phyloP scores from a whole-genome alignment of 2,329 filamentous ascomycete species.

The Epichloe sylvatica region DNA sequence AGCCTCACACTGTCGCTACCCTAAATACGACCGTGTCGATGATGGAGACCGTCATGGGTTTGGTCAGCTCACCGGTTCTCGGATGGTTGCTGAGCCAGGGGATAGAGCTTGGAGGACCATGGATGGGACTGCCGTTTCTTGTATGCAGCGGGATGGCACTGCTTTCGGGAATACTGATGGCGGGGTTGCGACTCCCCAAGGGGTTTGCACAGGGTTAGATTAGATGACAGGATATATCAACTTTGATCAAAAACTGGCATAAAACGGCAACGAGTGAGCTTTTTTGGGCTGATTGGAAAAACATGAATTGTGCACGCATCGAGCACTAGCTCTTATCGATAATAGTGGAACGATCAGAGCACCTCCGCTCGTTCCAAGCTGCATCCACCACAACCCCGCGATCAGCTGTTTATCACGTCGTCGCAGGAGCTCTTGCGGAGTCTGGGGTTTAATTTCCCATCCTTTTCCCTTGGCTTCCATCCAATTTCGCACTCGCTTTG shows the following conservation, averaged over 20 bases:
- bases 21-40: conserved; percentile 39
- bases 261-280: too few relatives aligned
- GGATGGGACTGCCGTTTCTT: conserved; percentile 37
- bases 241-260: too few relatives aligned
- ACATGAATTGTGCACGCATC: background rate
- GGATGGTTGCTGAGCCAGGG: conserved; percentile 33
- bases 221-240: background rate
- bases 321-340: background rate
- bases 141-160: conserved; percentile 21
- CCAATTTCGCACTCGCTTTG: too few relatives aligned
- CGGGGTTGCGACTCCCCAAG: conserved; percentile 14
- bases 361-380: background rate
- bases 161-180: conserved; percentile 17
- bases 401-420: background rate
- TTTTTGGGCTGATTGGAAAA: too few relatives aligned
- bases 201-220: conserved; percentile 8
- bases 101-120: conserved; percentile 29
- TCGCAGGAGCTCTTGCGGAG: background rate
- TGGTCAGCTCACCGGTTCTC: conserved; percentile 32
- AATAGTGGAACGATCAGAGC: background rate
- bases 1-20: conserved; percentile 37
- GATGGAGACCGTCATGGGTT: conserved; percentile 33
- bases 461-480: background rate
- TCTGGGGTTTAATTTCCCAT: background rate
- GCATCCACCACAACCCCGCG: background rate